phyloP scores from a whole-genome alignment of 352 stramenopile species.

The Peronospora destructor region DNA sequence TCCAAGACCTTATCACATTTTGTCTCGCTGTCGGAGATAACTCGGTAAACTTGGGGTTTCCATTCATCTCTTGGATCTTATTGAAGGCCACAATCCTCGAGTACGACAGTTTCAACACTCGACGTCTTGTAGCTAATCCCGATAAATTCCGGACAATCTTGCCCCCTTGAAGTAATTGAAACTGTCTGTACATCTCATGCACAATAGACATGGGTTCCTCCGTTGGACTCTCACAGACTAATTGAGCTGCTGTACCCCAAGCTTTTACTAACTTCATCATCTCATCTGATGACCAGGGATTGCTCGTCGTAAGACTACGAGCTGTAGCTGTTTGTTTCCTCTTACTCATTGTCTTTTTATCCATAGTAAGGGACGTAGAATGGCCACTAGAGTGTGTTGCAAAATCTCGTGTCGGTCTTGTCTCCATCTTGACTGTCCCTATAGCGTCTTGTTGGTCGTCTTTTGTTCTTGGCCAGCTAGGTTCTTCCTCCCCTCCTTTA shows the following conservation, averaged over 20 bases:
- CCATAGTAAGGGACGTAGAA: neutral
- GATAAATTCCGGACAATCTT: conserved; percentile 23
- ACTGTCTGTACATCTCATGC: conserved; percentile 28
- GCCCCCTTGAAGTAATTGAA: conserved; percentile 19
- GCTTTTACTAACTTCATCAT: conserved; percentile 27
- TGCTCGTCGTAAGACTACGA: conserved; percentile 3
- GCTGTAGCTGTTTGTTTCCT: conserved; percentile 2
- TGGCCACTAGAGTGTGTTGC: neutral
- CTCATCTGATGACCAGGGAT: conserved; percentile 25
- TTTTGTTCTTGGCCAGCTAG: conserved; percentile 6
- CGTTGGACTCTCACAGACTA: conserved; percentile 14
- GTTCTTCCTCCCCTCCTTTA: conserved; percentile 15
- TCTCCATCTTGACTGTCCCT: conserved; percentile 1
- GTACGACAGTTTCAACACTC: conserved; percentile 30
- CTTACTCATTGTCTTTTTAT: conserved; percentile 1
- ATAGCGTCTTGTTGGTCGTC: conserved; percentile 12
- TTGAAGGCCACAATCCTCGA: conserved; percentile 26
- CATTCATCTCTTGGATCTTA: conserved; percentile 31
- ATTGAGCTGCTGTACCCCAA: conserved; percentile 19
- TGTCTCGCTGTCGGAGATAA: conserved; percentile 12
- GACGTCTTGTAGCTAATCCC: conserved; percentile 20
- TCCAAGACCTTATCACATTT: conserved; percentile 28
- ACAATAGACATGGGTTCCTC: conserved; percentile 23
- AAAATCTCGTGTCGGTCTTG: conserved; percentile 9
- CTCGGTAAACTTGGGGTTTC: conserved; percentile 20